Base-by-base conservation (phyloP, 805 yeast genomes). In the Myxozyma kluyveri region DNA sequence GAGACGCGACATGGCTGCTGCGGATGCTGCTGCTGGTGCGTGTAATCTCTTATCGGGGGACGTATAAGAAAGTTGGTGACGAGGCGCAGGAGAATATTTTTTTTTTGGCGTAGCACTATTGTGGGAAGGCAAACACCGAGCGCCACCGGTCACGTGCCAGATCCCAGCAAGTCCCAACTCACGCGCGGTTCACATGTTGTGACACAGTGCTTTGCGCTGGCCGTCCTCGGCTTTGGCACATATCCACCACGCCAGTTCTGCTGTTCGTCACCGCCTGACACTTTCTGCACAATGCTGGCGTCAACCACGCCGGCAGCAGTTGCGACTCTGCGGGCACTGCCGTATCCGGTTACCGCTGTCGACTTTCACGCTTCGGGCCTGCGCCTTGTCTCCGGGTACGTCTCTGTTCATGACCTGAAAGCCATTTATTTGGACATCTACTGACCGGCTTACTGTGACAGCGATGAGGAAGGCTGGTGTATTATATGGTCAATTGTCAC, bases 401-500 rank as follows among this genome's bases (percentile, higher is more conserved):
- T 18, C 21, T 2, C 14, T 3, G 3, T 14, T 18, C 9, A n/a
- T 18, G 12, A 32, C 12, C 17, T 22, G n/a, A n/a, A n/a, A n/a
- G n/a, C n/a, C n/a, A n/a, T 10, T 9, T 17, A 18, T 23, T 1
- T 26, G 5, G 10, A 22, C 4, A 14, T 23, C 39, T 23, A 12
- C 33, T 36, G 4, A n/a, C n/a, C 26, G 27, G 27, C 42, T 32
- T 14, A 14, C 19, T 23, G 19, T n/a, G 18, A 17, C 26, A 54
- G 60, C 10, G 93, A 86, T 63, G 81, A 80, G 24, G 64, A 70
- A 0, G 95, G 95, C 0, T 73, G 78, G 72, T 60, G 80, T 2
- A 72, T 80, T 1, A 72, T 83, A 74, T 86, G 95, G 95, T 77
- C 81, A 50, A 55, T 86, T 5, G 62, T 67, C 0, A 72, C 79